Base-by-base conservation (phyloP, 2,329 filamentous ascomycete species). In the Periconia sp. region DNA sequence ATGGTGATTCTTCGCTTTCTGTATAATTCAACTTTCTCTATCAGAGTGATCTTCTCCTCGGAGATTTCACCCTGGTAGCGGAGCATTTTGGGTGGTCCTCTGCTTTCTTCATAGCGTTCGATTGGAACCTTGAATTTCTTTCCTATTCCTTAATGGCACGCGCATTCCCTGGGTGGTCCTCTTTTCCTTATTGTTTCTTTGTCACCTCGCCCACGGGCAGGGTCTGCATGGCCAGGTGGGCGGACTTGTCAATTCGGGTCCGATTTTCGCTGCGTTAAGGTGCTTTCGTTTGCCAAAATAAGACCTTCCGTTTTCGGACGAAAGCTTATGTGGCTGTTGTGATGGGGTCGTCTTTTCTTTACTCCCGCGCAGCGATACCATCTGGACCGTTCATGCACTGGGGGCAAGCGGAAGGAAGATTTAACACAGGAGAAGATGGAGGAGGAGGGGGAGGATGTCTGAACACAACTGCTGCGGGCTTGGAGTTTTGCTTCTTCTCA, bases 41-140 rank as follows among this genome's bases (percentile, higher is more conserved):
- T 34, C 29, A 13, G 26, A 17, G 25, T 34, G 12, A 12, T 29
- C 18, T 26, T 12, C 25, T 21, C 18, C 16, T n/a, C 19, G 22
- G n/a, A 25, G 19, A 21, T 4, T n/a, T 43, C 11, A 15, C 21
- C 8, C 17, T 23, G 26, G 23, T 36, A 4, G 43, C 36, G 23
- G 34, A 30, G 35, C 36, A 36, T 44, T 42, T n/a, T 36, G 48
- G 48, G 43, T 15, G 48, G 48, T 35, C 18, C 21, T 45, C 29
- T 51, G 48, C 45, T 48, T 40, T 44, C 46, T 36, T 42, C 36
- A 44, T 39, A 34, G 40, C 43, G 37, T 50, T 47, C 25, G 31
- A 22, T 36, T 11, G 26, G 36, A 31, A 50, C 44, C 16, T 37
- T 26, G 13, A 44, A 12, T 28, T 34, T 36, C 34, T 26, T 29